Evolutionary conservation across 2,329 filamentous ascomycete genomes (phyloP).

Genomic region (Aspergillus pseudoviridinutans): DNA sequence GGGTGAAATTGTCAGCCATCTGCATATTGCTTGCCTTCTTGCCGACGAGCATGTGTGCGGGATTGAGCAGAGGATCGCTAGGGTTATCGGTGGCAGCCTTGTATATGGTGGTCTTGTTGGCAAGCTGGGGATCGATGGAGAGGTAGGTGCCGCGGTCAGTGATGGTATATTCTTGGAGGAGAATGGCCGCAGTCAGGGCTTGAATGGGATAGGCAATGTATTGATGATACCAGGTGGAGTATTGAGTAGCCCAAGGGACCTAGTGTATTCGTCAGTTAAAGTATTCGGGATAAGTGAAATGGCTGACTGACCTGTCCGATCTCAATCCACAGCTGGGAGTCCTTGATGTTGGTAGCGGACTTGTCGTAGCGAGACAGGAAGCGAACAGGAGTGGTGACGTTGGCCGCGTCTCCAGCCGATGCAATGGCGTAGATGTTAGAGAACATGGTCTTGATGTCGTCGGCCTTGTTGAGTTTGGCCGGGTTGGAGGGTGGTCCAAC

Average conservation of each 20-base stretch:
- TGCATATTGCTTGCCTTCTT: constrained; percentile 31
- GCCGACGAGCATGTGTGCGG: constrained; percentile 42
- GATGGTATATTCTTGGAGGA: constrained; percentile 45
- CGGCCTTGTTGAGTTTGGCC: constrained; percentile 27
- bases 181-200: constrained; percentile 41
- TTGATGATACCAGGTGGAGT: constrained; percentile 48
- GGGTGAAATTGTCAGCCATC: constrained; percentile 35
- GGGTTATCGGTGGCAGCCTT: constrained; percentile 31
- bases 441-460: constrained; percentile 33
- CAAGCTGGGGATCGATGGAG: constrained; percentile 31
- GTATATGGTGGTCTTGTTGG: constrained; percentile 31
- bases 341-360: constrained; percentile 49
- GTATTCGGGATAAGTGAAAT: background rate
- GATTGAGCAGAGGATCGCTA: constrained; percentile 41
- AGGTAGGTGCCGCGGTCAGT: constrained; percentile 47
- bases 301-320: constrained; percentile 38
- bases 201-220: constrained; percentile 46
- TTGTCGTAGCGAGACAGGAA: constrained; percentile 48
- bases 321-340: constrained; percentile 43
- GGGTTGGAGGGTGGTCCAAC: constrained; percentile 37
- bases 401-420: constrained; percentile 28
- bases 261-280: constrained; percentile 5
- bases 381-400: constrained; percentile 32
- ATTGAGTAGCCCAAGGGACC: constrained; percentile 44
- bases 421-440: constrained; percentile 26